A percentile compares a stretch with the other conserved stretches of the same genome.
Conservation (phyloP, 306 rosid genomes). For the Quercus cerris region DNA sequence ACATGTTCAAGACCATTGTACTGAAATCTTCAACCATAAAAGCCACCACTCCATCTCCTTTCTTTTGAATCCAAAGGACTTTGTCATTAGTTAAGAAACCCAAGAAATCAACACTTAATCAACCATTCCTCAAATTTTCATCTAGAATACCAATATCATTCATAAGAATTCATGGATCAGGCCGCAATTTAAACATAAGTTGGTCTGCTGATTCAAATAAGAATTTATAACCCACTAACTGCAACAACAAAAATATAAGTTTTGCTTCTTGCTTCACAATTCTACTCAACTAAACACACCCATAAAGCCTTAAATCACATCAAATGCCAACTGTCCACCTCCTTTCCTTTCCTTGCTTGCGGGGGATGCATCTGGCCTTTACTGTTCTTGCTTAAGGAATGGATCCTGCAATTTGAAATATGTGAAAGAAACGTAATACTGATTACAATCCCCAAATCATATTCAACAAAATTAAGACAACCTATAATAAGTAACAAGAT, state of each 20-base stretch:
- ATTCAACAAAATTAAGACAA: neutral
- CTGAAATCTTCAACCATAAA: no score
- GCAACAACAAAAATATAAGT: neutral
- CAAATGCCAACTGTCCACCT: neutral
- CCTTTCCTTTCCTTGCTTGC: conserved; percentile 34
- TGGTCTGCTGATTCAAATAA: neutral
- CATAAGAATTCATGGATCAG: neutral
- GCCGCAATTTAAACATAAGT: neutral
- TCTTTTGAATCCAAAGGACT: no score
- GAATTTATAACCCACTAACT: neutral
- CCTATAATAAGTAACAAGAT: neutral
- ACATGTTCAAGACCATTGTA: neutral
- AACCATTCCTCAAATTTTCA: neutral
- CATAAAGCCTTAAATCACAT: neutral
- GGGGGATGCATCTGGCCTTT: conserved; percentile 36
- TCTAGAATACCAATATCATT: neutral
- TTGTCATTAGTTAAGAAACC: neutral
- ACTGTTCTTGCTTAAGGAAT: conserved; percentile 37
- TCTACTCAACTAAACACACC: neutral
- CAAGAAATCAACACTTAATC: neutral
- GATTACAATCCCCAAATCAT: conserved; percentile 7
- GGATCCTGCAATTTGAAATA: conserved; percentile 54
- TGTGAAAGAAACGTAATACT: neutral
- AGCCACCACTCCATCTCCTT: neutral
- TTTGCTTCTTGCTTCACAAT: neutral